Evolutionary conservation across 176 grass and related monocot genomes (phyloP).

Genomic region (Eragrostis curvula): DNA sequence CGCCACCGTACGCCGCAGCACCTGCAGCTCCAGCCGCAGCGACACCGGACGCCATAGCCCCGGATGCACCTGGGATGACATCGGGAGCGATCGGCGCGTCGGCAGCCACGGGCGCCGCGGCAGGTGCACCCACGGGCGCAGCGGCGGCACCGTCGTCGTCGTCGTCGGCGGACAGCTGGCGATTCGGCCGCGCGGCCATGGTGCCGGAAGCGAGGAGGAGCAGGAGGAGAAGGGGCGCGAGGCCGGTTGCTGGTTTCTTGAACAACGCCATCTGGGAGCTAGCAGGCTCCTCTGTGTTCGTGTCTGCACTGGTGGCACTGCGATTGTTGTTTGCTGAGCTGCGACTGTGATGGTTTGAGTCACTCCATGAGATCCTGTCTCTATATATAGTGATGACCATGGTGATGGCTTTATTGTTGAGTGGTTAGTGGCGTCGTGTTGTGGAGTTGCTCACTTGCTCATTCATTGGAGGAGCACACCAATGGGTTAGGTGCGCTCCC

Average conservation of each 20-base stretch:
- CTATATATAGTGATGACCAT: background rate
- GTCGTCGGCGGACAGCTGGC: constrained; percentile 24
- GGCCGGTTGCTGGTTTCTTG: background rate
- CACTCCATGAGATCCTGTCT: background rate
- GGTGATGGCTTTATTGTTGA: constrained; percentile 2
- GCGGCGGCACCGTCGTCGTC: background rate
- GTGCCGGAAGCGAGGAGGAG: constrained; percentile 37
- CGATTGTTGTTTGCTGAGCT: background rate
- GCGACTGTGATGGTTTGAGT: constrained; percentile 20
- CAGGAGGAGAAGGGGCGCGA: constrained; percentile 10
- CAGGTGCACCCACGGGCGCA: constrained; percentile 1
- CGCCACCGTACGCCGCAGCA: background rate
- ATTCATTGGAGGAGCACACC: background rate
- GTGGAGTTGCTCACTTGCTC: constrained; percentile 46
- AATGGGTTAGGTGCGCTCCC: constrained; percentile 41
- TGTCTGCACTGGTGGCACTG: background rate
- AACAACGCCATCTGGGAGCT: constrained; percentile 28
- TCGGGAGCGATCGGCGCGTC: constrained; percentile 1
- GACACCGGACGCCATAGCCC: background rate
- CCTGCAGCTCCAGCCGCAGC: background rate
- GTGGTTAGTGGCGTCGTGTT: constrained; percentile 18
- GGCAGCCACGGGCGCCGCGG: background rate
- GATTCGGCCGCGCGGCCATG: constrained; percentile 24
- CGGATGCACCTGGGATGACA: background rate
- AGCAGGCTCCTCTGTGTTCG: background rate